These are phyloP conservation scores for Naganishia sp. DNA, from an alignment of 1,284 basidiomycete genomes.

Conservation along the genomic window DNA sequence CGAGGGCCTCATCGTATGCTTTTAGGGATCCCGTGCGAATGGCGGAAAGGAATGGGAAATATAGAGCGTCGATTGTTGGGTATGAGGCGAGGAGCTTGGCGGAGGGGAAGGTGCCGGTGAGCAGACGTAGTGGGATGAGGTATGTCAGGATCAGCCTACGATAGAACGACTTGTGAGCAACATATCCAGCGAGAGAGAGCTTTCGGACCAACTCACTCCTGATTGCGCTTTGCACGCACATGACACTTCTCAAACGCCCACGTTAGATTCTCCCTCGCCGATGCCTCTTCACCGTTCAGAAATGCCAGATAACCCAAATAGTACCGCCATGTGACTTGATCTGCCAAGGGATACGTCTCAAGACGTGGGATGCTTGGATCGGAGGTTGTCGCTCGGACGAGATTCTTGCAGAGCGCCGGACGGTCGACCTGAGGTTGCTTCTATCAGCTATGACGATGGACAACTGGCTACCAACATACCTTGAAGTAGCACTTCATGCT, in stretches of 20 bases:
- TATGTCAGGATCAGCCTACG: slow-evolving; percentile 82
- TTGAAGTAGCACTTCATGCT: slow-evolving; percentile 94
- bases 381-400: slow-evolving; percentile 82
- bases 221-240: slow-evolving; percentile 66
- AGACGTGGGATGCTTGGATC: slow-evolving; percentile 81
- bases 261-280: slow-evolving; percentile 80
- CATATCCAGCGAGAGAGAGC: neutral
- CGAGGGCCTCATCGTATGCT: slow-evolving; percentile 74
- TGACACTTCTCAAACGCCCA: slow-evolving; percentile 81
- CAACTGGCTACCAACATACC: slow-evolving; percentile 51
- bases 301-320: slow-evolving; percentile 93
- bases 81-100: slow-evolving; percentile 67
- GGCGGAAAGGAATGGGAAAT: slow-evolving; percentile 74
- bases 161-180: slow-evolving; percentile 20
- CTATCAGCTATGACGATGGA: neutral
- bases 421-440: slow-evolving; percentile 69
- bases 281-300: slow-evolving; percentile 79
- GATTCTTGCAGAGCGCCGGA: slow-evolving; percentile 87
- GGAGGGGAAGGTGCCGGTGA: slow-evolving; percentile 81
- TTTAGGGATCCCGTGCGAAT: slow-evolving; percentile 75
- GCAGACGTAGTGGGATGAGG: slow-evolving; percentile 81
- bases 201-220: slow-evolving; percentile 65
- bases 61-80: slow-evolving; percentile 71
- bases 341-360: slow-evolving; percentile 71
- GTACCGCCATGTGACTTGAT: slow-evolving; percentile 89